A percentile compares a stretch with the other conserved stretches of the same genome.
Conservation (phyloP, 768 basidiomycete genomes). For the Terana coerulea region DNA sequence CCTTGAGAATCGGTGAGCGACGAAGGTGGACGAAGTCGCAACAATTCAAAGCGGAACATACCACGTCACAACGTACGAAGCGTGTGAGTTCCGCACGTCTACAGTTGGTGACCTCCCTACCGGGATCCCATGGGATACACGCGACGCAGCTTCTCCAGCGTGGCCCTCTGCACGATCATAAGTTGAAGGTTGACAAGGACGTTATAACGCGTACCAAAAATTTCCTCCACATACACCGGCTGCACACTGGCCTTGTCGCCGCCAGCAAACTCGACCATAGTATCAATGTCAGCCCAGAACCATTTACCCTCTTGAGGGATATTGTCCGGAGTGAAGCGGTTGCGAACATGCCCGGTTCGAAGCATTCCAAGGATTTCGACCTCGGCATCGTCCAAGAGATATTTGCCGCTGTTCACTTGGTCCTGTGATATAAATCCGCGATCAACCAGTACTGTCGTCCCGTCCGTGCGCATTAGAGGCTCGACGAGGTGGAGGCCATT, state of each 20-base stretch:
- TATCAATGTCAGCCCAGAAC: constrained; percentile 87
- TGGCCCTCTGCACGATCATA: constrained; percentile 66
- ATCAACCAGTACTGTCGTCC: constrained; percentile 86
- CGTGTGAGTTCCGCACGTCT: constrained; percentile 89
- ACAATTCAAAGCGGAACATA: constrained; percentile 29
- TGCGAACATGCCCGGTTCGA: constrained; percentile 67
- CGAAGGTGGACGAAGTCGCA: background rate
- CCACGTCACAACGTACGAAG: constrained; percentile 96
- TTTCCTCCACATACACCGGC: constrained; percentile 86
- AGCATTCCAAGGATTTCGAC: constrained; percentile 86
- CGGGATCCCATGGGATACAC: constrained; percentile 70
- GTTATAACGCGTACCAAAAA: constrained; percentile 64
- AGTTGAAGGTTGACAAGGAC: background rate
- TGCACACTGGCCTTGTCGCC: constrained; percentile 72
- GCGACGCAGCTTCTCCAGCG: constrained; percentile 62
- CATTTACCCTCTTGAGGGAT: constrained; percentile 74
- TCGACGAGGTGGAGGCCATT: constrained; percentile 87
- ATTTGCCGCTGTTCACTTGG: constrained; percentile 36
- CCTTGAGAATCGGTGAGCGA: constrained; percentile 43
- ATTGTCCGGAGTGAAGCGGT: constrained; percentile 88
- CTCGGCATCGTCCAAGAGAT: constrained; percentile 43
- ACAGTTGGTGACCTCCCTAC: constrained; percentile 80
- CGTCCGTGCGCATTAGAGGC: constrained; percentile 75
- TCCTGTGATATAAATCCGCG: constrained; percentile 81
- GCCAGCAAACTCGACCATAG: constrained; percentile 76